phyloP scores from a whole-genome alignment of 225 moss, liverwort and hornwort species.

The Physcomitrellopsis africana region DNA sequence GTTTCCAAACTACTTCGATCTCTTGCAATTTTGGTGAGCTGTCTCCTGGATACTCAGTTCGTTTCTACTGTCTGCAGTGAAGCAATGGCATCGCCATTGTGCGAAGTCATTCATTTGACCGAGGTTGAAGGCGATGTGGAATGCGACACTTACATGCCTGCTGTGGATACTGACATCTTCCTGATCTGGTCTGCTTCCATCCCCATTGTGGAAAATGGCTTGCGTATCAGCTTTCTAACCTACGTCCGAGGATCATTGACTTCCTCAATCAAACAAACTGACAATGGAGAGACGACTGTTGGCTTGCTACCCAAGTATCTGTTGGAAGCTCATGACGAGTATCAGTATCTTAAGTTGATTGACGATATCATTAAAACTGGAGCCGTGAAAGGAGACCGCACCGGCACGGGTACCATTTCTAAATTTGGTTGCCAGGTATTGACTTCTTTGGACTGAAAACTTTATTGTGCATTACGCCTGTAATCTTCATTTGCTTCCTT shows the following conservation, averaged over 20 bases:
- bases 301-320: constrained; percentile 49
- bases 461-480: background rate
- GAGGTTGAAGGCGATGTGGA: constrained; percentile 70
- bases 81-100: constrained; percentile 73
- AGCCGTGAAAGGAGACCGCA: constrained; percentile 78
- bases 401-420: constrained; percentile 86
- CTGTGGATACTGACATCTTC: constrained; percentile 61
- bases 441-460: constrained; percentile 1
- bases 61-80: constrained; percentile 47
- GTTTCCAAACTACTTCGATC: background rate
- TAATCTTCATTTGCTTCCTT: background rate
- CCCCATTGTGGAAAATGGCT: constrained; percentile 70
- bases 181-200: constrained; percentile 75
- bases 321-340: constrained; percentile 73
- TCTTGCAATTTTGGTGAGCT: background rate
- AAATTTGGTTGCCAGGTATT: constrained; percentile 92
- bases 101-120: constrained; percentile 79
- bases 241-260: constrained; percentile 54
- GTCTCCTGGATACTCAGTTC: background rate
- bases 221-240: constrained; percentile 72
- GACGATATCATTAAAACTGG: constrained; percentile 79
- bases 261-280: constrained; percentile 11
- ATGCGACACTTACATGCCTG: constrained; percentile 80
- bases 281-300: background rate
- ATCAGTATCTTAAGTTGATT: constrained; percentile 77